Percentiles rank a stretch among this genome's conserved stretches.
Evolutionary conservation across 1,284 basidiomycete species (phyloP).

Genomic region (Cutaneotrichosporon dermatis): DNA sequence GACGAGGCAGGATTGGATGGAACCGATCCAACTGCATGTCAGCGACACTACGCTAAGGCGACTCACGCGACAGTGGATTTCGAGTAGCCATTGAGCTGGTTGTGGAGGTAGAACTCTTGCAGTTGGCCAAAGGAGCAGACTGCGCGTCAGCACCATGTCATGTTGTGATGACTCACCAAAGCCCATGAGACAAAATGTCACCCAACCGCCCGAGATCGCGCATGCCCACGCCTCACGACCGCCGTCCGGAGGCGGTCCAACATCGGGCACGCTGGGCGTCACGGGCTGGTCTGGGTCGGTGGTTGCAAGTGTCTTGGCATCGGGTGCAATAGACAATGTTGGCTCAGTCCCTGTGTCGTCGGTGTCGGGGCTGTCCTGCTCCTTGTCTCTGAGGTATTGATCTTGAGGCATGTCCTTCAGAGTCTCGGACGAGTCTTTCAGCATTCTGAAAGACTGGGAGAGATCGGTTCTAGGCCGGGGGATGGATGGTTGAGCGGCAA

Average conservation of each 20-base stretch:
- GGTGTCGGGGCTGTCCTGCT: background rate
- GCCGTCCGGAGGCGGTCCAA: slow-evolving; percentile 44
- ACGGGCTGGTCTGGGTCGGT: background rate
- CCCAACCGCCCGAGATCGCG: slow-evolving; percentile 36
- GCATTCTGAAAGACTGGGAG: background rate
- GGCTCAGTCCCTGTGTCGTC: background rate
- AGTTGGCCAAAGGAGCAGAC: slow-evolving; percentile 43
- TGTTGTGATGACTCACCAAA: slow-evolving; percentile 31
- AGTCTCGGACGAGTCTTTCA: background rate
- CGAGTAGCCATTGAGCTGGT: slow-evolving; percentile 35
- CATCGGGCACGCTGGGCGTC: background rate
- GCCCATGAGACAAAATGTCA: slow-evolving; percentile 44
- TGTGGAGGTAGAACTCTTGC: slow-evolving; percentile 33
- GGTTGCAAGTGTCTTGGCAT: background rate
- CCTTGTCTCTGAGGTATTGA: background rate
- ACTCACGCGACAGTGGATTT: slow-evolving; percentile 40
- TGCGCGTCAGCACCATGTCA: slow-evolving; percentile 18
- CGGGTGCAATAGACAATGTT: background rate
- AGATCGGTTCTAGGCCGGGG: no score
- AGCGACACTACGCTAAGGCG: background rate
- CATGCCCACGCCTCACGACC: slow-evolving; percentile 43
- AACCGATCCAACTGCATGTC: slow-evolving; percentile 37
- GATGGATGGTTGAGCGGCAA: no score
- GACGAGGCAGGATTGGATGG: slow-evolving; percentile 30
- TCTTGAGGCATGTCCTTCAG: background rate